Conservation (phyloP, 352 stramenopile genomes). For the Phytophthora uliginosa region DNA sequence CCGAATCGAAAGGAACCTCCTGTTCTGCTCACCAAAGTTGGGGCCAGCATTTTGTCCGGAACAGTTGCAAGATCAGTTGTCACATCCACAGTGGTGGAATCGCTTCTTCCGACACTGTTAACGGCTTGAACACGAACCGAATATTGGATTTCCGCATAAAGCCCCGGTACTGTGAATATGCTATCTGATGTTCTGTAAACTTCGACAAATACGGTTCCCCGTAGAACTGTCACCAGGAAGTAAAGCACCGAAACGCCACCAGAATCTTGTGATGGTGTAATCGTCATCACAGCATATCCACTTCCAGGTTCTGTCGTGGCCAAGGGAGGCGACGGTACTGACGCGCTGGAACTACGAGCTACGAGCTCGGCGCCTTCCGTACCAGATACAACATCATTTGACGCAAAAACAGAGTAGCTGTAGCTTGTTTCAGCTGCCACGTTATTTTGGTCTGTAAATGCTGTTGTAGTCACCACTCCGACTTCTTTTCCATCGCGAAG, state of each 20-base stretch:
- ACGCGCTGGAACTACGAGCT: conserved; percentile 27
- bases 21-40: conserved; percentile 33
- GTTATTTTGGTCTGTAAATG: conserved; percentile 41
- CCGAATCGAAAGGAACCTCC: conserved; percentile 46
- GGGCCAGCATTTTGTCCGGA: conserved; percentile 29
- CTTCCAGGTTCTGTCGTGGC: conserved; percentile 28
- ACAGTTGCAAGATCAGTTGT: conserved; percentile 34
- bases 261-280: conserved; percentile 33
- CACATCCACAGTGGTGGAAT: not conserved
- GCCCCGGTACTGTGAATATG: conserved; percentile 25
- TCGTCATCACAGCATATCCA: conserved; percentile 37
- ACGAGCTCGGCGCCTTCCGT: conserved; percentile 11
- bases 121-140: conserved; percentile 26
- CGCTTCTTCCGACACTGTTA: conserved; percentile 44
- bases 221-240: conserved; percentile 30
- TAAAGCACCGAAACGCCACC: conserved; percentile 41
- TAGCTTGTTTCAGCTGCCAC: conserved; percentile 45
- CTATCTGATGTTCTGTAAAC: conserved; percentile 29
- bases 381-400: conserved; percentile 34
- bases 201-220: conserved; percentile 15
- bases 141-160: conserved; percentile 54
- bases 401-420: conserved; percentile 50
- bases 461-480: not conserved
- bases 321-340: conserved; percentile 22
- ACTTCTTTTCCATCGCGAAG: conserved; percentile 43